Conservation (phyloP, 495 filamentous ascomycete species). For the Neurospora hispaniola region DNA sequence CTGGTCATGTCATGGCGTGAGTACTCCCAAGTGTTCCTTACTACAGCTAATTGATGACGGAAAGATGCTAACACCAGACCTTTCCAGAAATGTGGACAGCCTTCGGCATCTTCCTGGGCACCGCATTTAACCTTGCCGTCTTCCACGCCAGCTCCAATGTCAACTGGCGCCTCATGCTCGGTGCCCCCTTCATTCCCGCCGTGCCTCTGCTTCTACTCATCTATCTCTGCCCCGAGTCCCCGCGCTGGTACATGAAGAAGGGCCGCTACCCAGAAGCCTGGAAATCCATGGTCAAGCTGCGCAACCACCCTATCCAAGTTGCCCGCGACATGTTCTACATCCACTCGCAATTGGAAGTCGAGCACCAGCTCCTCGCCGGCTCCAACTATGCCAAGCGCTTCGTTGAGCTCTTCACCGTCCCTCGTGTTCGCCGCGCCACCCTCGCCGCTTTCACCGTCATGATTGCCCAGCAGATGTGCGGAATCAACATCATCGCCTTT, state of each 20-base stretch:
- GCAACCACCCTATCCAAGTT: conserved; percentile 56
- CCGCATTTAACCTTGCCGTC: conserved; percentile 60
- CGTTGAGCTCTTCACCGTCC: conserved; percentile 46
- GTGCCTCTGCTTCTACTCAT: conserved; percentile 55
- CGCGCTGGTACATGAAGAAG: conserved; percentile 55
- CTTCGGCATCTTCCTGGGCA: conserved; percentile 68
- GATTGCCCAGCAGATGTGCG: conserved; percentile 81
- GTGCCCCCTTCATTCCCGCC: conserved; percentile 68
- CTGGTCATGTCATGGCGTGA: conserved; percentile 73
- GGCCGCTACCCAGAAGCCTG: conserved; percentile 51
- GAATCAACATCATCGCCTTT: conserved; percentile 79
- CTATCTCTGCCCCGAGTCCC: conserved; percentile 66
- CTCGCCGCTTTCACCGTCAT: conserved; percentile 56
- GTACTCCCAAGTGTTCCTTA: conserved; percentile 3
- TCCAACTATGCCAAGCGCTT: conserved; percentile 43
- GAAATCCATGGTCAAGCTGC: conserved; percentile 47
- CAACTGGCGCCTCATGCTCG: conserved; percentile 67
- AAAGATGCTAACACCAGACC: neutral
- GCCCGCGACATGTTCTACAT: conserved; percentile 71
- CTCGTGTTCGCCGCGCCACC: conserved; percentile 51
- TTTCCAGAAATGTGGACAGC: conserved; percentile 62
- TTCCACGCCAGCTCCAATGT: conserved; percentile 34
- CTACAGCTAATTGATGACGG: neutral
- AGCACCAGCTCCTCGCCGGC: conserved; percentile 22
- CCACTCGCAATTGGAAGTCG: conserved; percentile 43